Evolutionary conservation across 2,329 filamentous ascomycete species (phyloP).

Genomic region (Torrubiellomyces zombiae): DNA sequence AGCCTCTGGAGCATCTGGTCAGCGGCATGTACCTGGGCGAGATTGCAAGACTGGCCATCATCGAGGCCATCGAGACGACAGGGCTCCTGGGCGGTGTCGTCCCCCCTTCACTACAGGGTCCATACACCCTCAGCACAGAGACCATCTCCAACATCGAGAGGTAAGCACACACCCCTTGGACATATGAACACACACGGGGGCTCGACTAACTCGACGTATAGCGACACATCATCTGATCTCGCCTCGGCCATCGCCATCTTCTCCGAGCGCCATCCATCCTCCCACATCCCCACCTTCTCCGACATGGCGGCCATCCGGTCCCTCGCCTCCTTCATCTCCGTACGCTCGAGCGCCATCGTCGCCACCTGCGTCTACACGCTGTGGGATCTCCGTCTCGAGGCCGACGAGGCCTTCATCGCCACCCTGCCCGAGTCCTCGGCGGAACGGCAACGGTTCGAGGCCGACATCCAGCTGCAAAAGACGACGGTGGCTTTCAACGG

Average conservation of each 20-base stretch:
- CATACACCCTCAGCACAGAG: constrained; percentile 44
- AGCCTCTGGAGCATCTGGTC: constrained; percentile 45
- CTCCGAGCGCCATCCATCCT: constrained; percentile 29
- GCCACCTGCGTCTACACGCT: constrained; percentile 42
- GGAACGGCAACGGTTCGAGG: constrained; percentile 28
- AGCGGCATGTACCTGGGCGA: constrained; percentile 53
- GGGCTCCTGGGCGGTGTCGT: constrained; percentile 39
- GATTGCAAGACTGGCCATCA: constrained; percentile 38
- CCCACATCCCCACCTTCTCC: constrained; percentile 18
- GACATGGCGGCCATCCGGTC: constrained; percentile 36
- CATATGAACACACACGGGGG: no score
- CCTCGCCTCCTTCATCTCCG: constrained; percentile 37
- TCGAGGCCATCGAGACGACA: constrained; percentile 39
- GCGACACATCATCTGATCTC: constrained; percentile 27
- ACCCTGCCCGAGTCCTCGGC: constrained; percentile 14
- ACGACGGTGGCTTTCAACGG: constrained; percentile 64
- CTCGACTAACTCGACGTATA: constrained; percentile 9
- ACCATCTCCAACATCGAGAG: constrained; percentile 39
- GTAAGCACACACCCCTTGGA: no score
- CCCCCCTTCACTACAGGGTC: constrained; percentile 31
- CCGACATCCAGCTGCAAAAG: constrained; percentile 27
- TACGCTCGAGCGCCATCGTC: constrained; percentile 41
- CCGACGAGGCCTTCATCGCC: constrained; percentile 20
- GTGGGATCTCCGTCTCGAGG: constrained; percentile 37
- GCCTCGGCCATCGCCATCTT: constrained; percentile 31